These are phyloP conservation scores for Cryptosporidium ubiquitum DNA, from an alignment of 169 alveolate genomes.

Conservation along the genomic window DNA sequence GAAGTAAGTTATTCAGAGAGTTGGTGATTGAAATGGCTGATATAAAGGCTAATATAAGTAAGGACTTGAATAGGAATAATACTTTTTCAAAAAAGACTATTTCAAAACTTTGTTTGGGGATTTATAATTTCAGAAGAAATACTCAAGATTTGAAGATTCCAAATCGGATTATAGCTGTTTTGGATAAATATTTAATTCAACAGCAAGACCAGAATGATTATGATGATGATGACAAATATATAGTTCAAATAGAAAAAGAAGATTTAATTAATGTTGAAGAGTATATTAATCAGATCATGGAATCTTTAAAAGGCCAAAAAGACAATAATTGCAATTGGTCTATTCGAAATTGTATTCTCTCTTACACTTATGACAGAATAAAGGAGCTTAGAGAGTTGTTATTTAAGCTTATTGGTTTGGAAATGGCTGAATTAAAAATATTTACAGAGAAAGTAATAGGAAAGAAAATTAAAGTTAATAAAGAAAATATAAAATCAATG, in stretches of 20 bases:
- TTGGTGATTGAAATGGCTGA: neutral
- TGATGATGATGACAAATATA: neutral
- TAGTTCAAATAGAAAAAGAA: neutral
- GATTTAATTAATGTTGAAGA: neutral
- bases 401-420: constrained; percentile 1
- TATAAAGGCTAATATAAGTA: neutral
- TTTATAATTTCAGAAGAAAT: constrained; percentile 14
- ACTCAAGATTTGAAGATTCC: neutral
- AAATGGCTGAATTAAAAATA: constrained; percentile 10
- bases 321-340: constrained; percentile 1
- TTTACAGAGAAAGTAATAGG: constrained; percentile 36
- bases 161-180: neutral
- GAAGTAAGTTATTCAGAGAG: neutral
- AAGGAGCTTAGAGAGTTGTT: constrained; percentile 14
- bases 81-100: constrained; percentile 30
- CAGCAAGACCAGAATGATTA: neutral
- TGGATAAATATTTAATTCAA: neutral
- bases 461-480: constrained; percentile 33
- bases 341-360: neutral
- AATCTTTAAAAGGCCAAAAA: constrained; percentile 12
- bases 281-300: neutral
- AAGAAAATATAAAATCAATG: neutral
- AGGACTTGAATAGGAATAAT: neutral
- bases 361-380: constrained; percentile 5
- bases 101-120: neutral